A percentile compares a stretch with the other conserved stretches of the same genome.
Conservation (phyloP, 805 yeast species). For the Scheffersomyces spartinae region DNA sequence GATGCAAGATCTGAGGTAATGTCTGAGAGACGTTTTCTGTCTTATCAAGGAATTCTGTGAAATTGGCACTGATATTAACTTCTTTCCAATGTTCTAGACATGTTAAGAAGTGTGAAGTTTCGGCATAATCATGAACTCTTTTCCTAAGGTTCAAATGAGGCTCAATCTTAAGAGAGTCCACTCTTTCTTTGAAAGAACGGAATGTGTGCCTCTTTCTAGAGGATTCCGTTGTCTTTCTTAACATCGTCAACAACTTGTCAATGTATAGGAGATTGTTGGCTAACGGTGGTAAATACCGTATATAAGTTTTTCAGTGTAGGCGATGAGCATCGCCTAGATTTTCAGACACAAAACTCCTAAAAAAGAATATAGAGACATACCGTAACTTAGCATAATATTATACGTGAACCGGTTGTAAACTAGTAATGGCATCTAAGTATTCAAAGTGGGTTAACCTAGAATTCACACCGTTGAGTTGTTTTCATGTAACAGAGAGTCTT, state of each 20-base stretch:
- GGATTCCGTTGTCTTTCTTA: conserved; percentile 40
- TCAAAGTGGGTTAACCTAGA: too few relatives aligned
- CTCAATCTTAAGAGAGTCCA: conserved; percentile 76
- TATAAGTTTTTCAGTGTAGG: neutral
- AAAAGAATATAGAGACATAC: too few relatives aligned
- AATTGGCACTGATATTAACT: conserved; percentile 64
- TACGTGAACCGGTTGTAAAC: too few relatives aligned
- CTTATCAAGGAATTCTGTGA: conserved; percentile 48
- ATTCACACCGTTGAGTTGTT: too few relatives aligned
- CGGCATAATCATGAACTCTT: conserved; percentile 60
- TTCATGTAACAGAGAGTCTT: too few relatives aligned
- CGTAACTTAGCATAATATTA: too few relatives aligned
- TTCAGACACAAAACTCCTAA: neutral
- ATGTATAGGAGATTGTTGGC: conserved; percentile 2
- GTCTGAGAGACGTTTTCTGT: conserved; percentile 50
- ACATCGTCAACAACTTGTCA: too few relatives aligned
- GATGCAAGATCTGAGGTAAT: conserved; percentile 70
- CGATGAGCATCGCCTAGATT: conserved; percentile 1
- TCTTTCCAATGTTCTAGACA: conserved; percentile 84
- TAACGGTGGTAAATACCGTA: neutral
- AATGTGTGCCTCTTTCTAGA: conserved; percentile 46
- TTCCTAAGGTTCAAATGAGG: conserved; percentile 44
- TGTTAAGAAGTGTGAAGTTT: conserved; percentile 66
- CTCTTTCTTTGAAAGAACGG: conserved; percentile 71
- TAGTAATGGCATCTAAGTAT: too few relatives aligned